phyloP scores from a whole-genome alignment of 805 yeast species.

The baker's yeast (Saccharomyces cerevisiae) region DNA sequence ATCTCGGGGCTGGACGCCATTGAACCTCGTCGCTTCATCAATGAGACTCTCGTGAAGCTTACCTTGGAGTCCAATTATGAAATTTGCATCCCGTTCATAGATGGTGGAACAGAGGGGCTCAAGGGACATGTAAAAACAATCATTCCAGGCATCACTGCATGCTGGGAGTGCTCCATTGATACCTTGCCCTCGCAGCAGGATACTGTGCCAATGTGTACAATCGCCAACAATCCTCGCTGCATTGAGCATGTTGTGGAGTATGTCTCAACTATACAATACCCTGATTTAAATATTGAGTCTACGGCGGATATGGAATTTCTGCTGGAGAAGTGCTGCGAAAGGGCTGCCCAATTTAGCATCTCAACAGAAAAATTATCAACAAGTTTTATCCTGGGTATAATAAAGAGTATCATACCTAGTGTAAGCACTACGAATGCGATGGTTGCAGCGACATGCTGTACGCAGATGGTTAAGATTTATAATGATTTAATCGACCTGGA shows the following conservation, averaged over 20 bases:
- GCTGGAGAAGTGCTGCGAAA: conserved; percentile 39
- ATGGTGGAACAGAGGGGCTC: conserved; percentile 94
- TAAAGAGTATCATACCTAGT: conserved; percentile 87
- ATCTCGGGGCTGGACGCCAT: conserved; percentile 86
- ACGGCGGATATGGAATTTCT: conserved; percentile 61
- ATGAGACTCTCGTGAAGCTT: conserved; percentile 54
- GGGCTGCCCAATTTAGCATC: conserved; percentile 64
- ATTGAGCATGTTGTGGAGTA: conserved; percentile 94
- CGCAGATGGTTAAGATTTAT: conserved; percentile 73
- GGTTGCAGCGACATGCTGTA: conserved; percentile 81
- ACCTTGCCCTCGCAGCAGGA: conserved; percentile 47
- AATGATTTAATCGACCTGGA: conserved; percentile 54
- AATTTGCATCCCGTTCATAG: conserved; percentile 60
- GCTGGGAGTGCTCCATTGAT: conserved; percentile 86
- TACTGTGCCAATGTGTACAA: conserved; percentile 85
- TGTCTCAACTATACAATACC: conserved; percentile 76
- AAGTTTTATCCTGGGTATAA: conserved; percentile 71
- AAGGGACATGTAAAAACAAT: conserved; percentile 86
- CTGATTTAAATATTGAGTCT: conserved; percentile 53
- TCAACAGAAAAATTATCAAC: conserved; percentile 55
- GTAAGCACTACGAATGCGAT: conserved; percentile 91
- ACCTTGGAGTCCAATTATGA: conserved; percentile 46
- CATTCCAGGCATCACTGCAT: conserved; percentile 75
- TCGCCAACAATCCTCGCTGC: conserved; percentile 86
- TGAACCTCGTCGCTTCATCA: conserved; percentile 88